phyloP scores from a whole-genome alignment of 331 rosid species.

The Prunus yedoensis region DNA sequence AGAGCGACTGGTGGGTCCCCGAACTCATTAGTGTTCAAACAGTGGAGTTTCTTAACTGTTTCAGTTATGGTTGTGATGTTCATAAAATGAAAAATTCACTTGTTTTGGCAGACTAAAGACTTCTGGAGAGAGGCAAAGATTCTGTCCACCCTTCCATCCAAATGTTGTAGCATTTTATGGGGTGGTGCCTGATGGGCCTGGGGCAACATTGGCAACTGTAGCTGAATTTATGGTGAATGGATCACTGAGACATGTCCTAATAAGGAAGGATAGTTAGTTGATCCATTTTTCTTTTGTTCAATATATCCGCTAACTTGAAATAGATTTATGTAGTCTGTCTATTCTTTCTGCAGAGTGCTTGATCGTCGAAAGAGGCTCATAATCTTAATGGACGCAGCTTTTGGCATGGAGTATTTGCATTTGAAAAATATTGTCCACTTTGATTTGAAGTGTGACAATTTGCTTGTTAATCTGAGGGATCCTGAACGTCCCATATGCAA shows the following conservation, averaged over 20 bases:
- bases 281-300: slow-evolving; percentile 11
- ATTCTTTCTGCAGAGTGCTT: slow-evolving; percentile 65
- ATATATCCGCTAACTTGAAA: not conserved
- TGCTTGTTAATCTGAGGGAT: slow-evolving; percentile 92
- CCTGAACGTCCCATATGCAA: slow-evolving; percentile 89
- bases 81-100: too few relatives aligned
- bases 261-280: slow-evolving; percentile 68
- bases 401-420: slow-evolving; percentile 98
- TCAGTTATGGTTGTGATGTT: too few relatives aligned
- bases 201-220: too few relatives aligned
- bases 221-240: slow-evolving; percentile 96
- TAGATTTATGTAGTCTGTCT: slow-evolving; percentile 18
- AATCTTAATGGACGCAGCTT: slow-evolving; percentile 91
- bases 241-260: slow-evolving; percentile 78
- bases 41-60: too few relatives aligned
- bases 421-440: slow-evolving; percentile 88
- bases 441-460: slow-evolving; percentile 93
- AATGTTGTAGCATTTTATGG: too few relatives aligned
- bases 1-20: too few relatives aligned
- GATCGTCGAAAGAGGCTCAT: slow-evolving; percentile 81
- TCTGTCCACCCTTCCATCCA: too few relatives aligned
- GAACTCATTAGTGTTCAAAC: too few relatives aligned
- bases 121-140: too few relatives aligned
- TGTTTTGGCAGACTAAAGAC: too few relatives aligned
- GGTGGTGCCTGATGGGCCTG: too few relatives aligned